phyloP scores from a whole-genome alignment of 306 rosid genomes.

The Calophaca sinica region DNA sequence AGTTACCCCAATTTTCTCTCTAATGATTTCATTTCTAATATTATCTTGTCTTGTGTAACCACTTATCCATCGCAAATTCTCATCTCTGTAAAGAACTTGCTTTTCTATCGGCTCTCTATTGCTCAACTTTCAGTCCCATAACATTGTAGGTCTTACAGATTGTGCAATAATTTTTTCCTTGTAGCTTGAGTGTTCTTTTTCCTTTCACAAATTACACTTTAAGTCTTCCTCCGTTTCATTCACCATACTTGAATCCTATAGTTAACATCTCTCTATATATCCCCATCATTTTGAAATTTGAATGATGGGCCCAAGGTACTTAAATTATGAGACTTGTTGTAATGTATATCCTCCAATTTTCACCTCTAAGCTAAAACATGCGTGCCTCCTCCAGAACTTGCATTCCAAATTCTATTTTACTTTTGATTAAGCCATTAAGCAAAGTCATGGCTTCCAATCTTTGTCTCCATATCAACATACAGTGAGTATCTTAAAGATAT shows the following conservation, averaged over 20 bases:
- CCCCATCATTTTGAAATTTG: too few relatives aligned
- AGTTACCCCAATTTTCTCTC: background rate
- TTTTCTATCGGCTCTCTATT: background rate
- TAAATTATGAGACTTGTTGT: too few relatives aligned
- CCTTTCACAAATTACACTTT: background rate
- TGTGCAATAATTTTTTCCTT: background rate
- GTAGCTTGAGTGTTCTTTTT: background rate
- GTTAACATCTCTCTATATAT: background rate
- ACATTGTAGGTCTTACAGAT: too few relatives aligned
- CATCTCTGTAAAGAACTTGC: background rate
- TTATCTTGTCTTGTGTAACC: background rate
- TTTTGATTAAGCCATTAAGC: background rate
- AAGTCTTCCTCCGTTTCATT: background rate
- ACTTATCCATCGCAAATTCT: background rate
- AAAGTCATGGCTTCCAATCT: background rate
- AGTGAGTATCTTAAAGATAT: slow-evolving; percentile 11
- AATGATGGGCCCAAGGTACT: background rate
- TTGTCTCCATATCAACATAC: background rate
- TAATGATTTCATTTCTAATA: background rate
- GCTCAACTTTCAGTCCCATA: background rate
- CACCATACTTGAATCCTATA: background rate
- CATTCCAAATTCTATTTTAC: background rate
- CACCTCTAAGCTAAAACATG: background rate
- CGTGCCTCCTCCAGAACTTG: background rate
- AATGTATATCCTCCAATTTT: too few relatives aligned